Evolutionary conservation across 192 early-diverging fungal genomes (phyloP), one percentile per base, ranked within the genome.

Genomic region (Borealophlyctis nickersoniae): DNA sequence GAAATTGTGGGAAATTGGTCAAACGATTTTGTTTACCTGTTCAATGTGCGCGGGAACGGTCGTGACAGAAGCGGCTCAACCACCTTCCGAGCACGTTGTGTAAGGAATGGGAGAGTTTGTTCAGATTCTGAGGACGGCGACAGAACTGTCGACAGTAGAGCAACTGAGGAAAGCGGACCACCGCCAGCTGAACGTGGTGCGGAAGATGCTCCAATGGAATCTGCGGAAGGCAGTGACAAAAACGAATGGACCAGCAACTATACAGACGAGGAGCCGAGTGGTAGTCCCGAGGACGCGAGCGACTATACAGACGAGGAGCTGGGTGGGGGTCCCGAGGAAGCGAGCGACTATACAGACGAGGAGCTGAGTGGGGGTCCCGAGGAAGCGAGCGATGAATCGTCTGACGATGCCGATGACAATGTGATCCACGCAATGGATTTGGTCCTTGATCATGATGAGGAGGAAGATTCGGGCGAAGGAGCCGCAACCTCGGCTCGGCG

Each of bases 1-100:
- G 68, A 82, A 45, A 59, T 87, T 14, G 49, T 85, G 35, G 83
- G 80, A 4, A 85, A 80, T 34, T 87, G 86, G 86, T 76, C 76
- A 62, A 76, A 76, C 3, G 75, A 79, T 49, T 58, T 65, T 28
- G 69, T 84, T 2, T 85, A 85, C 54, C 39, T 86, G 31, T 87
- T 87, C 71, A 19, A 45, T 45, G 9, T 45, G n/a, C n/a, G n/a
- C n/a, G n/a, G n/a, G n/a, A n/a, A n/a, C n/a, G n/a, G n/a, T n/a
- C n/a, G n/a, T n/a, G n/a, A n/a, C n/a, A n/a, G n/a, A n/a, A n/a
- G n/a, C n/a, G n/a, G n/a, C n/a, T n/a, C n/a, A n/a, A n/a, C n/a
- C n/a, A n/a, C n/a, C n/a, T n/a, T n/a, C n/a, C n/a, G n/a, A n/a
- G n/a, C n/a, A n/a, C n/a, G n/a, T n/a, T n/a, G n/a, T n/a, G n/a